Percentiles rank a stretch among this genome's conserved stretches.
phyloP scores from a whole-genome alignment of 2,329 filamentous ascomycete species.

The Trichoderma guizhouense region DNA sequence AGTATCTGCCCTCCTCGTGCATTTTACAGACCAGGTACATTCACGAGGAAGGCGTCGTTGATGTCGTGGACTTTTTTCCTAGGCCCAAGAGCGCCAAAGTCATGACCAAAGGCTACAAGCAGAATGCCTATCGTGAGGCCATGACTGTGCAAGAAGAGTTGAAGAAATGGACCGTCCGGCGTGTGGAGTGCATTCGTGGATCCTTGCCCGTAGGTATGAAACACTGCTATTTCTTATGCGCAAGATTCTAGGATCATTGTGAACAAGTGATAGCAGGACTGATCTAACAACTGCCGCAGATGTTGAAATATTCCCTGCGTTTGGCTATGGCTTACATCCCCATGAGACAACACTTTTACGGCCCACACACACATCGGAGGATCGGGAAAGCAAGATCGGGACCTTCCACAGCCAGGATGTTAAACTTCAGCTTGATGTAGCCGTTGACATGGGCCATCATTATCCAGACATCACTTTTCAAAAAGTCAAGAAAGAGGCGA shows the following conservation, averaged over 20 bases:
- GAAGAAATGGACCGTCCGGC: slow-evolving; percentile 67
- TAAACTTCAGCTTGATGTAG: slow-evolving; percentile 65
- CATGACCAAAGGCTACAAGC: slow-evolving; percentile 44
- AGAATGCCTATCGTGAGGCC: slow-evolving; percentile 53
- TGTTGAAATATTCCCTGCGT: slow-evolving; percentile 69
- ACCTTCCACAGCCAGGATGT: slow-evolving; percentile 58
- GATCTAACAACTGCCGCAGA: slow-evolving; percentile 38
- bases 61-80: slow-evolving; percentile 73
- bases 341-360: slow-evolving; percentile 59
- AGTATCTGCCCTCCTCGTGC: slow-evolving; percentile 72
- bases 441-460: slow-evolving; percentile 49
- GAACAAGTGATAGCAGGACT: background rate
- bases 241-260: background rate
- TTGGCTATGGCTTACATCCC: slow-evolving; percentile 63
- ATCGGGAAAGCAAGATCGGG: slow-evolving; percentile 54
- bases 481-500: slow-evolving; percentile 48
- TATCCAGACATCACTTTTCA: slow-evolving; percentile 55
- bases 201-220: slow-evolving; percentile 54
- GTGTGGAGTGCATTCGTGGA: slow-evolving; percentile 71
- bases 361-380: slow-evolving; percentile 38
- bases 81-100: slow-evolving; percentile 59
- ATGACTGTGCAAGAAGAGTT: slow-evolving; percentile 57
- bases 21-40: slow-evolving; percentile 76
- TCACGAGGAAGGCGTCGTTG: slow-evolving; percentile 70
- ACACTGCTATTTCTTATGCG: background rate